Conservation (phyloP, 305 asterid species). For the Solanum hybrid region DNA sequence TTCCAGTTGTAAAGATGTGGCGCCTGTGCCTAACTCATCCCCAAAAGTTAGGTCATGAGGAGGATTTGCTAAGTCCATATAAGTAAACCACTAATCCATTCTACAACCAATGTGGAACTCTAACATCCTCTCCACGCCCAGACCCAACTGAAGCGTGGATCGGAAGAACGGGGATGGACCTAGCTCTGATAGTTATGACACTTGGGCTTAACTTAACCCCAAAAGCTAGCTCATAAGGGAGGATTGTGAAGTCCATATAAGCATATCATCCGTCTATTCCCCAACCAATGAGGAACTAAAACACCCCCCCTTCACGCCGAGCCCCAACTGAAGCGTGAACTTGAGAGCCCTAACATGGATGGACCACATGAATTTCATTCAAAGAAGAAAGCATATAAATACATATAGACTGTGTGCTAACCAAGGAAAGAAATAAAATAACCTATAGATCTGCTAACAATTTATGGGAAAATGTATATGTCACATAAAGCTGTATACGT, state of each 20-base stretch:
- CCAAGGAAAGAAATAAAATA: not conserved
- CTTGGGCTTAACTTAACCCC: not conserved
- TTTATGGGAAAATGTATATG: not conserved
- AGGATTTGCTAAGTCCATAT: not conserved
- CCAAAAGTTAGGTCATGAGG: not conserved
- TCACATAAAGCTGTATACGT: not conserved
- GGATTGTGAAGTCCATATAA: not conserved
- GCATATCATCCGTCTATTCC: not conserved
- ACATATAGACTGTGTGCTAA: not conserved
- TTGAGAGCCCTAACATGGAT: not conserved
- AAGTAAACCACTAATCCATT: not conserved
- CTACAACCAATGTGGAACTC: not conserved
- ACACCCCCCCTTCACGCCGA: not conserved
- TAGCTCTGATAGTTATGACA: not conserved
- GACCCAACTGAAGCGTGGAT: not conserved
- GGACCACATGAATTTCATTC: not conserved
- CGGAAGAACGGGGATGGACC: not conserved
- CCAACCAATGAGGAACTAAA: not conserved
- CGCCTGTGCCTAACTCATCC: not conserved
- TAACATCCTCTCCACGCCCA: not conserved
- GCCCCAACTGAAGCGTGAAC: not conserved
- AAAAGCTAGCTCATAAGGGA: not conserved
- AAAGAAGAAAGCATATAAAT: not conserved
- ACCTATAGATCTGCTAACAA: not conserved
- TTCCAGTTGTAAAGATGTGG: not conserved